phyloP scores from a whole-genome alignment of 345 rosid genomes.

The Ailanthus altissimus region DNA sequence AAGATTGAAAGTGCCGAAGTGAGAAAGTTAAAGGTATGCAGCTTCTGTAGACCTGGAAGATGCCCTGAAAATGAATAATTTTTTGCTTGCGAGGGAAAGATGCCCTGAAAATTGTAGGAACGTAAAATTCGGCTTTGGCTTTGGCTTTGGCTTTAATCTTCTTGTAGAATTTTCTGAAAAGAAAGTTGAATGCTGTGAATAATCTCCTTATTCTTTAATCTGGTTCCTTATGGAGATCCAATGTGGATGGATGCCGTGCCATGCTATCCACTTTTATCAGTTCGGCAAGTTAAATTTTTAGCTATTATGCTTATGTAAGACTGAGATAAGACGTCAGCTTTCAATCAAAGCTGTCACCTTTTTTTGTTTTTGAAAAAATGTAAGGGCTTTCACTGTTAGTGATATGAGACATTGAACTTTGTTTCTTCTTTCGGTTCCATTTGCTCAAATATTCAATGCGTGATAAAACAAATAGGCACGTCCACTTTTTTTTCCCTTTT shows the following conservation, averaged over 20 bases:
- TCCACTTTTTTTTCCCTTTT: not conserved
- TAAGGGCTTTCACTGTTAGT: constrained; percentile 18
- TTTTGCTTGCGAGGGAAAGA: too few species aligned
- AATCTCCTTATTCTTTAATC: not conserved
- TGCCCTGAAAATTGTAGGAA: too few species aligned
- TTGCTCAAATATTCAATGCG: not conserved
- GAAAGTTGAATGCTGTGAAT: not conserved
- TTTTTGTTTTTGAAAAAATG: too few species aligned
- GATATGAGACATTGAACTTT: constrained; percentile 5
- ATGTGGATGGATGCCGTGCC: too few species aligned
- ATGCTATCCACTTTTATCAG: not conserved
- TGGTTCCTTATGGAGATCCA: too few species aligned
- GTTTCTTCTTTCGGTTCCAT: not conserved
- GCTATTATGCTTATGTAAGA: not conserved
- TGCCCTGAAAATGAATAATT: not conserved
- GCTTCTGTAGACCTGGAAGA: not conserved
- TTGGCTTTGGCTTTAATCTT: not conserved
- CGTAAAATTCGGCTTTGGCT: not conserved
- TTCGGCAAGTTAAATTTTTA: not conserved
- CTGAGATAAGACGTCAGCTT: not conserved
- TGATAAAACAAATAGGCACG: not conserved
- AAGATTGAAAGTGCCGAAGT: constrained; percentile 1
- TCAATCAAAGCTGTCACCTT: not conserved
- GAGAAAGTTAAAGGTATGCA: not conserved
- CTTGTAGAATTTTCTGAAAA: not conserved